These are phyloP conservation scores for Dalbergia oliveri DNA, from an alignment of 306 rosid species.

Conservation along the genomic window DNA sequence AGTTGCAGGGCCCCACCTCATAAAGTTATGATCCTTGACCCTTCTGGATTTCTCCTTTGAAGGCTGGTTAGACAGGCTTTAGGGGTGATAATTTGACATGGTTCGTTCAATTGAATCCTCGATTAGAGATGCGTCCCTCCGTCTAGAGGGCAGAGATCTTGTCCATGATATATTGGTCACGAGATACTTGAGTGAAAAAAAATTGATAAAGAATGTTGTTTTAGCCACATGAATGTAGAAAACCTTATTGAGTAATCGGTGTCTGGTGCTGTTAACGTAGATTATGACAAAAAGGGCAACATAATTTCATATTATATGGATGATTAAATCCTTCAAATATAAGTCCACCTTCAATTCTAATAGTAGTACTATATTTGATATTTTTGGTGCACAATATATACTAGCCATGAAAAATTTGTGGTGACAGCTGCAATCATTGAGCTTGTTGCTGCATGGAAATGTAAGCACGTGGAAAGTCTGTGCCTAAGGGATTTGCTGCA, in stretches of 20 bases:
- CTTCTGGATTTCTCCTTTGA: conserved; percentile 51
- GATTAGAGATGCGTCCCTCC: conserved; percentile 38
- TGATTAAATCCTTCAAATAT: conserved; percentile 12
- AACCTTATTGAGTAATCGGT: conserved; percentile 38
- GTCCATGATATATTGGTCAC: conserved; percentile 35
- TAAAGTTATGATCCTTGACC: conserved; percentile 42
- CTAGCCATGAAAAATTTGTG: not conserved
- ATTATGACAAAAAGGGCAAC: conserved; percentile 42
- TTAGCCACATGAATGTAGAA: conserved; percentile 26
- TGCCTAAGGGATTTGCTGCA: not conserved
- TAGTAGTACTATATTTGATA: not conserved
- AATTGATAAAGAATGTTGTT: conserved; percentile 23
- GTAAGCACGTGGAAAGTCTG: conserved; percentile 29
- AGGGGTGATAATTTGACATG: conserved; percentile 27
- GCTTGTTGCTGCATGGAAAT: not conserved
- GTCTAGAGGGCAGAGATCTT: conserved; percentile 6
- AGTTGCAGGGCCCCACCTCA: conserved; percentile 2
- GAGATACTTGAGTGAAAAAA: not conserved
- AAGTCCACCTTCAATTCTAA: not conserved
- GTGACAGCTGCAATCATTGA: not conserved
- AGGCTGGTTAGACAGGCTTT: not conserved
- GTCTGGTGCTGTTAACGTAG: not conserved
- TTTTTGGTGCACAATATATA: not conserved
- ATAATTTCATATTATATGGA: not conserved
- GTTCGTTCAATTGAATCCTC: conserved; percentile 30